These are phyloP conservation scores for Ceratocystis cacaofunesta DNA, from an alignment of 2,329 filamentous ascomycete genomes.

Conservation along the genomic window DNA sequence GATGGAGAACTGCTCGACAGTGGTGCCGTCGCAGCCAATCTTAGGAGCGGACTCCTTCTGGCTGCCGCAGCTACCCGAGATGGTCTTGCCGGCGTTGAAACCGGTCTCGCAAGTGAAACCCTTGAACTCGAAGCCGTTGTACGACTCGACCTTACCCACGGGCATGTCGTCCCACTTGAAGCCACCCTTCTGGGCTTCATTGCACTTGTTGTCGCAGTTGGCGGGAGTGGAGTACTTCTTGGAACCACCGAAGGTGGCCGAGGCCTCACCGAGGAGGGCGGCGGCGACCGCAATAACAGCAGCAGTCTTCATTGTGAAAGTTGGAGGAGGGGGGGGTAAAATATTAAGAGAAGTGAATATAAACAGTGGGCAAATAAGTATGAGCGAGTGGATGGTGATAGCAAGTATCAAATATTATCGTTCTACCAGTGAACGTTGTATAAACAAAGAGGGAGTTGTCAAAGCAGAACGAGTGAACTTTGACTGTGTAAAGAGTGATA, in stretches of 20 bases:
- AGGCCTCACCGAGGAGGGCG: conserved; percentile 35
- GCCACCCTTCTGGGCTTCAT: conserved; percentile 49
- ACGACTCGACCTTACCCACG: conserved; percentile 46
- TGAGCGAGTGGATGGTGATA: conserved; percentile 23
- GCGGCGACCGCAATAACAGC: conserved; percentile 34
- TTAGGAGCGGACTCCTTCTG: conserved; percentile 38
- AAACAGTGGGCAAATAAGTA: conserved; percentile 21
- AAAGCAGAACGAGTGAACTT: conserved; percentile 17
- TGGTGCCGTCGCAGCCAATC: conserved; percentile 37
- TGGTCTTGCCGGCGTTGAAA: conserved; percentile 42
- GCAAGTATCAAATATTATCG: conserved; percentile 22
- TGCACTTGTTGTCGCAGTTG: conserved; percentile 67
- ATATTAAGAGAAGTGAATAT: conserved; percentile 17
- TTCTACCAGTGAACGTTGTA: conserved; percentile 17
- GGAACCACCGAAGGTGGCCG: conserved; percentile 29
- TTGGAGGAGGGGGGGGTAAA: conserved; percentile 18
- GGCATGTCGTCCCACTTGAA: conserved; percentile 56
- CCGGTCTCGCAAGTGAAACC: conserved; percentile 51
- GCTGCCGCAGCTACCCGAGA: conserved; percentile 38
- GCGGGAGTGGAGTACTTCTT: conserved; percentile 48
- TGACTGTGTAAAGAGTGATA: conserved; percentile 14
- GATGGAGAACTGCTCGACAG: conserved; percentile 55
- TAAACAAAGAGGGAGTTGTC: conserved; percentile 18
- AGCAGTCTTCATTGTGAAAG: conserved; percentile 35
- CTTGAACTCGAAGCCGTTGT: conserved; percentile 58